Evolutionary conservation across 2,329 filamentous ascomycete species (phyloP), one percentile per base, ranked within the genome.

Genomic region (Sarocladium brachiariae): DNA sequence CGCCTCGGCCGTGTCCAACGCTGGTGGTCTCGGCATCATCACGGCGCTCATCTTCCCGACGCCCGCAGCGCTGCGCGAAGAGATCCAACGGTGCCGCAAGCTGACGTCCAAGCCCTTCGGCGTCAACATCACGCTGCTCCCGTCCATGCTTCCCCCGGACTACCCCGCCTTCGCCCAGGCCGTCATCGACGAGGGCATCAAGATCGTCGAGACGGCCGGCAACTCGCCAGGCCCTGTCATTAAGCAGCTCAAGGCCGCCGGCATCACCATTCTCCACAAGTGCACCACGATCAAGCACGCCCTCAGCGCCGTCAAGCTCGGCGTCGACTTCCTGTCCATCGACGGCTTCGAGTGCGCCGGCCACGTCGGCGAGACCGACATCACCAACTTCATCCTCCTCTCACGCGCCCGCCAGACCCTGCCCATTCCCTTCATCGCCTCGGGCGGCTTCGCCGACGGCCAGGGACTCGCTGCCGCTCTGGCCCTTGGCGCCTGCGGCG

Each of bases 321-420:
- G 93, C 56, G 93, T 96, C 4, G 93, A 99, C 69, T 97, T 99
- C 70, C 73, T 99, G 52, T 91, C 86, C 58, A 97, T 99, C 60
- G 93, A 99, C 65, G 93, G 93, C 38, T 97, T 99, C 65, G 93
- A 99, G 70, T 99, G 93, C 71, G 93, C 90, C 38, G 93, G 78
- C 57, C 88, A 93, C 73, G 88, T 93, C 51, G 88, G 88, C 65
- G 88, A 93, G 74, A 84, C 79, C 53, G 89, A 93, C 68, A 90
- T 93, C 59, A 91, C 88, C 54, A 93, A 93, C 72, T 89, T 93
- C 66, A 91, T 93, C 63, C 80, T 99, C 18, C 80, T 97, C 49
- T 86, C 83, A 67, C 78, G 87, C 53, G 92, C 93, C 11, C 79
- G 93, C 13, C 93, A 97, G 71, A 78, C 83, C 1, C 80, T 99